Conservation (phyloP, 2,329 filamentous ascomycete species). For the Aspergillus sp. region DNA sequence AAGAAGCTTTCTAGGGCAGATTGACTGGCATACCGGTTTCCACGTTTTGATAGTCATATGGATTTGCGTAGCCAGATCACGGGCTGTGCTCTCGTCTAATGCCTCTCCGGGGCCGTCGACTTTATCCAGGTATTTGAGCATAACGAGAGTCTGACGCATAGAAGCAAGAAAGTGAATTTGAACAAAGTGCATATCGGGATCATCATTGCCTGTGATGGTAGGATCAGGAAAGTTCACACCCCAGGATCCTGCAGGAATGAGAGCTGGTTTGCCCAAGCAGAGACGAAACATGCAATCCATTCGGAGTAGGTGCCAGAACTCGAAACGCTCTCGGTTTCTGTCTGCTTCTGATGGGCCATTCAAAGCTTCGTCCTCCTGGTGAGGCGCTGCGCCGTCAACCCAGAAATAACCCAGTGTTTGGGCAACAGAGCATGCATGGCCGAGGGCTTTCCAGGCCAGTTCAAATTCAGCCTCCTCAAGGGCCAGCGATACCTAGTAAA, state of each 20-base stretch:
- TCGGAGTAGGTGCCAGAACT: constrained; percentile 22
- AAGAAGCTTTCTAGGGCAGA: no score
- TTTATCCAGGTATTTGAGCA: background rate
- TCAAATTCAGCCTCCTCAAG: background rate
- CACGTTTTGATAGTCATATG: background rate
- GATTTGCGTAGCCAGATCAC: background rate
- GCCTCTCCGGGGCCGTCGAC: background rate
- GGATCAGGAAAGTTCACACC: constrained; percentile 21
- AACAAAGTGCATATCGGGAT: background rate
- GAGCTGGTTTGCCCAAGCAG: constrained; percentile 17
- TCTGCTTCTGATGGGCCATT: background rate
- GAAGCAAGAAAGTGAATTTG: background rate
- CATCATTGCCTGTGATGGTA: constrained; percentile 17
- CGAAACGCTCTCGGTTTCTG: constrained; percentile 20
- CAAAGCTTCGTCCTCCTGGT: no score
- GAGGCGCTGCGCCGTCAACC: background rate
- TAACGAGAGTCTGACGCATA: background rate
- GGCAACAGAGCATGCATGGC: background rate
- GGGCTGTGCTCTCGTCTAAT: background rate
- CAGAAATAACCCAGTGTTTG: background rate
- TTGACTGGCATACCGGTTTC: background rate
- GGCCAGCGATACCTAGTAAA: background rate
- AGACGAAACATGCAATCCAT: constrained; percentile 20
- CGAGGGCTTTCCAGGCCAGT: background rate
- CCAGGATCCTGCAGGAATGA: constrained; percentile 18